Base-by-base conservation (phyloP, 371 early-diverging fungal genomes). In the Lichtheimia hyalospora region DNA sequence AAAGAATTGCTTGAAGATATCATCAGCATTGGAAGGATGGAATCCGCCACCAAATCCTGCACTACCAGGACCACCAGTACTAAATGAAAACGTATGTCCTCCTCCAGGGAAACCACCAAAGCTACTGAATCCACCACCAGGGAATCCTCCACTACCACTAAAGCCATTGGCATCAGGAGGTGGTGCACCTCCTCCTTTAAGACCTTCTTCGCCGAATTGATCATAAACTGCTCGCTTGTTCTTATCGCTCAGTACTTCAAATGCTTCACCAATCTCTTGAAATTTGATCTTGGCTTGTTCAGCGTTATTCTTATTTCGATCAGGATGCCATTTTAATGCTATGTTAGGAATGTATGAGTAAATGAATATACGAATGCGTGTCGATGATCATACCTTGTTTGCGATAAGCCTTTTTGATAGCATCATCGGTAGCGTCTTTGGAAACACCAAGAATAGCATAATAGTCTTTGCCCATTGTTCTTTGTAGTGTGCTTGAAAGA, bases 221-320 rank as follows among this genome's bases (percentile, higher is more conserved):
- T 95, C 96, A 75, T 91, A 95, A 25, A 95, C 77, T 34, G 89
- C 79, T 25, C 93, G 88, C 71, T 93, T 93, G 62, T 93, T 75
- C 68, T 87, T 87, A 73, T 99, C 98, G 46, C 94, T 94, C 5
- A 97, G 82, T 15, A 96, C 92, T 73, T 98, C 97, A 74, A 95
- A 99, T 5, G 99, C 99, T 77, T 95, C 96, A 15, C 88, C 86
- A 5, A 96, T 50, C 42, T 67, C 60, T 60, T 64, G 54, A 44
- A 59, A 68, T 23, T 67, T 60, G 18, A 24, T 39, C 49, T 67
- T 70, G 21, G 76, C 70, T 61, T 70, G 54, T 39, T 71, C 61
- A 10, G 62, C 51, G 1, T 72, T 74, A 49, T 76, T 75, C 49
- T 81, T 77, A 58, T 81, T 81, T 56, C 81, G 60, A 58, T 81